Evolutionary conservation across 1,139 yeast species (phyloP), one percentile per base, ranked within the genome.

Genomic region (Pneumocystis canis): DNA sequence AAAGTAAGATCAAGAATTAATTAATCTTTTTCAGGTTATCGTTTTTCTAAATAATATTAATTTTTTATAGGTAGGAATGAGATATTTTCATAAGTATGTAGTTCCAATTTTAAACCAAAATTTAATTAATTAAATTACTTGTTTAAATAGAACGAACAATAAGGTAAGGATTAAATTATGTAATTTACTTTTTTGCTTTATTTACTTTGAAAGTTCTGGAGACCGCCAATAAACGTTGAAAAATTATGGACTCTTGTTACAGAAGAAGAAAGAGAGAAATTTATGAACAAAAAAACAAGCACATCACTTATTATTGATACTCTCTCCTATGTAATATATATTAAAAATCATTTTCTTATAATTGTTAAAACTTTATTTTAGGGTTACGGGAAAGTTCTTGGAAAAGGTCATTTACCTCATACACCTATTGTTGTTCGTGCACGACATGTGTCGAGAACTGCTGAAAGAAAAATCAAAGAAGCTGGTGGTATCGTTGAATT

Each of bases 401-500:
- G 97, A 81, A 92, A 92, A 85, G 99, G 99, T 80, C 84, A 87
- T 80, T 82, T 94, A 76, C 99, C 99, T 80, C 77, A 87, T 74
- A 97, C 89, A 74, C 98, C 99, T 77, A 95, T 94, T 80, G 89
- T 94, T 75, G 98, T 94, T 79, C 90, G 88, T 84, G 97, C 98
- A 75, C 90, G 99, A 86, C 92, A 86, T 78, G 98, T 94, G 75
- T 89, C 97, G 75, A 87, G 89, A 83, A 85, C 89, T 78, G 99
- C 99, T 78, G 99, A 94, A 85, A 90, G 92, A 84, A 94, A 92
- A 85, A 94, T 94, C 84, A 89, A 87, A 85, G 97, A 95, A 78
- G 99, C 86, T 77, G 99, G 99, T 83, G 99, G 99, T 87, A 98
- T 87, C 78, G 95, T 92, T 79, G 98, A 92, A 84, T 88, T 92